phyloP scores from a whole-genome alignment of 1,139 yeast genomes.

The Sugiyamaella grinbergsii region DNA sequence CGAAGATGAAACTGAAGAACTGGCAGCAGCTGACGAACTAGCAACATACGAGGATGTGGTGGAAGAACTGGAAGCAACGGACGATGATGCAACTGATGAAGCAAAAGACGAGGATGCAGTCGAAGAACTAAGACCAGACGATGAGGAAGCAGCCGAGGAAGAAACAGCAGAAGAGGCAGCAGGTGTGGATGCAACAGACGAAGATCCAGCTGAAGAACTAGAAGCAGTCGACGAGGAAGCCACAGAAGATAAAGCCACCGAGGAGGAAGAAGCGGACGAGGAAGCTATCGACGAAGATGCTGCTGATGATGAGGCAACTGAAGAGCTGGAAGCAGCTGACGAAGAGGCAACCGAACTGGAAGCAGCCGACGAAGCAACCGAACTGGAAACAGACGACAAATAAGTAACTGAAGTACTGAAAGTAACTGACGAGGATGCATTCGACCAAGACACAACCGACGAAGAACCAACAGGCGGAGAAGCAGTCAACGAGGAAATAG shows the following conservation, averaged over 20 bases:
- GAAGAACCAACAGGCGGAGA: conserved; percentile 32
- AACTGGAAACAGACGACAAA: too few species aligned
- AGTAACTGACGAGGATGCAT: neutral
- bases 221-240: neutral
- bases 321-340: conserved; percentile 24
- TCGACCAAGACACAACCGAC: neutral
- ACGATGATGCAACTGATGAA: conserved; percentile 32
- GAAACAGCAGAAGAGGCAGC: conserved; percentile 2
- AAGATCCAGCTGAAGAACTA: neutral
- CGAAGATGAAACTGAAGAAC: neutral
- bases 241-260: too few species aligned
- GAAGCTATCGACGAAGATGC: conserved; percentile 35
- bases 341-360: conserved; percentile 28
- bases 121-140: too few species aligned
- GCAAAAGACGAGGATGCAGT: neutral
- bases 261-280: conserved; percentile 54
- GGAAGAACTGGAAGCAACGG: conserved; percentile 35
- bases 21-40: neutral
- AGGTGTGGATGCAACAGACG: neutral
- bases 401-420: conserved; percentile 28
- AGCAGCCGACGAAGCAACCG: too few species aligned
- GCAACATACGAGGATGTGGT: conserved; percentile 36
- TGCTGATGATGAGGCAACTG: neutral
- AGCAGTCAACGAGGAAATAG: conserved; percentile 35
- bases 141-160: neutral